A percentile compares a stretch with the other conserved stretches of the same genome.
Evolutionary conservation across 805 yeast species (phyloP).

Genomic region (Zygosaccharomyces pseudorouxii): DNA sequence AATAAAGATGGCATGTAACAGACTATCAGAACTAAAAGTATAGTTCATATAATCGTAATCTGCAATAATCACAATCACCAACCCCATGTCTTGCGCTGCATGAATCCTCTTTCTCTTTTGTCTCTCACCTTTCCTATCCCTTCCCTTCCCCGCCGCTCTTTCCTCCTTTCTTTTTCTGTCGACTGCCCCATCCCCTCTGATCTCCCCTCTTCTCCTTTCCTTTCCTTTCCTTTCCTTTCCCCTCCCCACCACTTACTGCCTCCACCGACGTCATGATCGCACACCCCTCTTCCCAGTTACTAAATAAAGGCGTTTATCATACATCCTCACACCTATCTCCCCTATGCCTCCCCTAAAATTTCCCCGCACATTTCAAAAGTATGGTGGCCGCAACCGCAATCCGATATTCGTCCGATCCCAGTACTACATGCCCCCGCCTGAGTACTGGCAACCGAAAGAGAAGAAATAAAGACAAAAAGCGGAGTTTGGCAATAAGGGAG

Average conservation of each 20-base stretch:
- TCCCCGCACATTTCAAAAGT: not conserved
- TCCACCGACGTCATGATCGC: not conserved
- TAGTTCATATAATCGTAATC: not conserved
- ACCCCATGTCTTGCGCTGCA: not conserved
- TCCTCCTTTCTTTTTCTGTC: not conserved
- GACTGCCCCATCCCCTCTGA: not conserved
- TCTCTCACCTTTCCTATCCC: not conserved
- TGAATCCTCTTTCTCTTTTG: not conserved
- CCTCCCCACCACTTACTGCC: not conserved
- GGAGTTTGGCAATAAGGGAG: not conserved
- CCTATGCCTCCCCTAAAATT: not conserved
- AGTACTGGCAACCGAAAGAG: no score
- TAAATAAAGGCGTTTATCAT: not conserved
- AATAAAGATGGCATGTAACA: conserved; percentile 7
- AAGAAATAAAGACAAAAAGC: not conserved
- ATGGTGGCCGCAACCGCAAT: no score
- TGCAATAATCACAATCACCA: not conserved
- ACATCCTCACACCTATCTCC: not conserved
- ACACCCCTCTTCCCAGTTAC: not conserved
- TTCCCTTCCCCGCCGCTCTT: not conserved
- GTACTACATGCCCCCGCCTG: no score
- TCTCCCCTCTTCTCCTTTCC: not conserved
- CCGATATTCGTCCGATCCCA: no score
- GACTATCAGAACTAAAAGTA: conserved; percentile 1
- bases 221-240: not conserved